These are phyloP conservation scores for Trametes cinnabarina DNA, from an alignment of 768 basidiomycete species.

Conservation along the genomic window DNA sequence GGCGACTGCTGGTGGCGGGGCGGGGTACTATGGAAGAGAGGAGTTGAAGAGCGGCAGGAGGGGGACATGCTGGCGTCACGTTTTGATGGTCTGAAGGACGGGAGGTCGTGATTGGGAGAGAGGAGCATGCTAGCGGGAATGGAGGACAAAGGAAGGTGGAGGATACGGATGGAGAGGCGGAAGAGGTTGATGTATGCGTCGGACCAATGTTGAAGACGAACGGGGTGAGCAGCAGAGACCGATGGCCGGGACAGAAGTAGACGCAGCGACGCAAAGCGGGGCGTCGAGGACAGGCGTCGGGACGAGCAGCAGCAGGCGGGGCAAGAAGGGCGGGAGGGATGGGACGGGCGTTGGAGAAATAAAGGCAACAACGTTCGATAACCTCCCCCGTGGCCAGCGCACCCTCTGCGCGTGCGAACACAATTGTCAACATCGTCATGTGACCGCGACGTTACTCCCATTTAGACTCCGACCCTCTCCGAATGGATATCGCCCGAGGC, in stretches of 20 bases:
- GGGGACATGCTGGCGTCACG: constrained; percentile 35
- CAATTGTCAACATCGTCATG: constrained; percentile 20
- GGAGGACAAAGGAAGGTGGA: constrained; percentile 28
- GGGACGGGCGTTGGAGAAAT: background rate
- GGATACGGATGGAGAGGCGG: background rate
- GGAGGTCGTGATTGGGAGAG: constrained; percentile 36
- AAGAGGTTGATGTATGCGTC: background rate
- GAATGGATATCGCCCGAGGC: background rate
- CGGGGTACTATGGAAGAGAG: constrained; percentile 33
- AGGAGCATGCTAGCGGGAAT: constrained; percentile 25
- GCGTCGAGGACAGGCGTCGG: no score
- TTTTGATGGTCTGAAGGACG: constrained; percentile 33
- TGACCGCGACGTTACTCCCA: constrained; percentile 14
- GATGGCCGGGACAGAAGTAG: background rate
- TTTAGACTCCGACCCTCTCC: no score
- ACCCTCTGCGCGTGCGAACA: constrained; percentile 8
- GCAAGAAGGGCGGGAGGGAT: background rate
- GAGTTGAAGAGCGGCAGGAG: constrained; percentile 25
- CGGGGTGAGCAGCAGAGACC: background rate
- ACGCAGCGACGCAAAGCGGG: background rate
- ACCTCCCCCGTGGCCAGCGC: no score
- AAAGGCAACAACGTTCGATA: no score
- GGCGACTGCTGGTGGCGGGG: constrained; percentile 29
- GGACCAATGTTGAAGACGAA: background rate
- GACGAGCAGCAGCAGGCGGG: background rate